Conservation (phyloP, 2,329 filamentous ascomycete species). For the Aschersonia sp. region DNA sequence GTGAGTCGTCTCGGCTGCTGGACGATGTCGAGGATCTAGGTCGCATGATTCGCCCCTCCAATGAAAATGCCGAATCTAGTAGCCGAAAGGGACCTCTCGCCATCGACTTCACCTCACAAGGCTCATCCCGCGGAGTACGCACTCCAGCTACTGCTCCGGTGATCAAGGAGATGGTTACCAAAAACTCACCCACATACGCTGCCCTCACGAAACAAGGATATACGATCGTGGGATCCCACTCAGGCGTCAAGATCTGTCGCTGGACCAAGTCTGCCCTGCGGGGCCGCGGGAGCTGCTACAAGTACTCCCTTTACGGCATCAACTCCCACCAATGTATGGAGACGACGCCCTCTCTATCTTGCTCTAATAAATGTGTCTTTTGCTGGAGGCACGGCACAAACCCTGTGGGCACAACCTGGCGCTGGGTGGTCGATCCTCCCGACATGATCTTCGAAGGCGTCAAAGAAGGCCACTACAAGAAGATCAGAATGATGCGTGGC, state of each 20-base stretch:
- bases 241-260: constrained; percentile 92
- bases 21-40: constrained; percentile 81
- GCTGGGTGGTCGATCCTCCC: constrained; percentile 87
- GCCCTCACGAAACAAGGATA: constrained; percentile 94
- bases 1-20: constrained; percentile 28
- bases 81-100: constrained; percentile 41
- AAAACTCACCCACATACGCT: constrained; percentile 73
- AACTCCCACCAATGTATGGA: constrained; percentile 97
- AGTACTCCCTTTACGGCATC: constrained; percentile 95
- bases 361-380: constrained; percentile 97
- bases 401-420: constrained; percentile 90
- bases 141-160: constrained; percentile 21
- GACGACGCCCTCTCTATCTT: constrained; percentile 86
- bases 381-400: constrained; percentile 98
- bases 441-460: constrained; percentile 83
- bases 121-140: constrained; percentile 31
- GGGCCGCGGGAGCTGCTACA: constrained; percentile 91
- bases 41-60: constrained; percentile 40
- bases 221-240: constrained; percentile 87
- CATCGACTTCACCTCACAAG: constrained; percentile 74
- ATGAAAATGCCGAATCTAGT: constrained; percentile 15
- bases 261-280: constrained; percentile 97
- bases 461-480: constrained; percentile 85
- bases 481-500: constrained; percentile 94
- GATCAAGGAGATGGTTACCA: constrained; percentile 88